These are phyloP conservation scores for Rugonectria rugulosa DNA, from an alignment of 2,329 filamentous ascomycete genomes.

Conservation along the genomic window DNA sequence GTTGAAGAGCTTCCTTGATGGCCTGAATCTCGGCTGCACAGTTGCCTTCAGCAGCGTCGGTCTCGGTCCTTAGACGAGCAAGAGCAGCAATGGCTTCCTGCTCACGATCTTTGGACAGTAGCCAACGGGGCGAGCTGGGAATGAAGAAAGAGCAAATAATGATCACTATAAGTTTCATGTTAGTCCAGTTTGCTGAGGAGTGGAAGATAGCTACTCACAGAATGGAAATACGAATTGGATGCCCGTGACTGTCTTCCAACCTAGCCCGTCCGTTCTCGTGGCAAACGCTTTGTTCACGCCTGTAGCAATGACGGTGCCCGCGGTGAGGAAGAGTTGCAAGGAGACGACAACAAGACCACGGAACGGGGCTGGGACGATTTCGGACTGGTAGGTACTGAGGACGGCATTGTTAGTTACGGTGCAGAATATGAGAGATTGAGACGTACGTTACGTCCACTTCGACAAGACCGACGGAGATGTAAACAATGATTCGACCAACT, in stretches of 20 bases:
- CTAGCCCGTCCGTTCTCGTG: background rate
- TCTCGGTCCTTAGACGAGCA: slow-evolving; percentile 3
- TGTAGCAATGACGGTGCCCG: slow-evolving; percentile 7
- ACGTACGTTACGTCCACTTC: slow-evolving; percentile 16
- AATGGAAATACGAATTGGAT: slow-evolving; percentile 12
- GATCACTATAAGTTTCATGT: background rate
- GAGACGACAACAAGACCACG: slow-evolving; percentile 17
- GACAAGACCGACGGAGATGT: slow-evolving; percentile 17
- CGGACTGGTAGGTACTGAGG: slow-evolving; percentile 12
- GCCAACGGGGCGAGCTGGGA: slow-evolving; percentile 17
- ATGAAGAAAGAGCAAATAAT: slow-evolving; percentile 14
- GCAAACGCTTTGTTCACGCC: slow-evolving; percentile 17
- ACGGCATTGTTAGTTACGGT: background rate
- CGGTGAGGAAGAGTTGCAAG: slow-evolving; percentile 15
- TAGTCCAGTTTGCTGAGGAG: background rate
- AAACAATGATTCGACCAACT: slow-evolving; percentile 13
- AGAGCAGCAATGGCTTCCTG: slow-evolving; percentile 5
- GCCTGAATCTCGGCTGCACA: slow-evolving; percentile 10
- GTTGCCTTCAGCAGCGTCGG: slow-evolving; percentile 5
- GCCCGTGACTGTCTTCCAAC: slow-evolving; percentile 17
- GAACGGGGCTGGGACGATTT: slow-evolving; percentile 18
- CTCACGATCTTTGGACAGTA: slow-evolving; percentile 10
- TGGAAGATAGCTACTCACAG: background rate
- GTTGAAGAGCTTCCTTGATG: slow-evolving; percentile 12
- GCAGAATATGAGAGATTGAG: too few species aligned